Base-by-base conservation (phyloP, 805 yeast species). In the Vanderwaltozyma verrucispora region DNA sequence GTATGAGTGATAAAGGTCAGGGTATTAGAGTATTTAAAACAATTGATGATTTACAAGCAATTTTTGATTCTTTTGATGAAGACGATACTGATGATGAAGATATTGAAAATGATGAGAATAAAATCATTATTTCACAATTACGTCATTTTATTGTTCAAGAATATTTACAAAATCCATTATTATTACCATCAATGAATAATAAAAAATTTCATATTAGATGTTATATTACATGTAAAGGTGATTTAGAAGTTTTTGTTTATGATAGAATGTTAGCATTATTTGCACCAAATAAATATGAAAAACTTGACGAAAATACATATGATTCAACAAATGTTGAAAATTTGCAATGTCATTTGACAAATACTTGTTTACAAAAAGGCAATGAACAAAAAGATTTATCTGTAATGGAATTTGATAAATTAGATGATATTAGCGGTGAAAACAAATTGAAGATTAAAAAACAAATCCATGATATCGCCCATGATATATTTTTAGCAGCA, bases 1-100 rank as follows among this genome's bases (percentile, higher is more conserved):
- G 95, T 45, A 87, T 92, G 96, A 82, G 94, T 51, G 98, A 92
- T 54, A 80, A 89, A 54, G 98, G 95, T 10, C 96, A 92, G 56
- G 98, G 98, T 0, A 89, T 92, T 35, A 65, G 95, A 28, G 60
- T 92, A 0, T 92, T 92, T 63, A 69, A 69, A 38, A 77, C 87
- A 0, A 67, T 85, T 26, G 84, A 77, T 8, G 92, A 87, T 50
- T 64, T 92, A 35, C 96, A 88, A 57, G 70, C 60, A 3, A 78
- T 89, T 4, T 89, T 92, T 57, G 83, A 92, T 49, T 75, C 80
- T 3, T 87, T 86, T 57, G 96, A 88, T 48, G 89, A 78, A 45
- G 80, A 68, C n/a, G 84, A 74, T 14, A 78, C 69, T 2, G 79
- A 71, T 19, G 74, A 65, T 12, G 67, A 54, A 0, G 62, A 53